A percentile compares a stretch with the other conserved stretches of the same genome.
Evolutionary conservation across 208 protist genomes (phyloP).

Genomic region (Polymyxa betae): DNA sequence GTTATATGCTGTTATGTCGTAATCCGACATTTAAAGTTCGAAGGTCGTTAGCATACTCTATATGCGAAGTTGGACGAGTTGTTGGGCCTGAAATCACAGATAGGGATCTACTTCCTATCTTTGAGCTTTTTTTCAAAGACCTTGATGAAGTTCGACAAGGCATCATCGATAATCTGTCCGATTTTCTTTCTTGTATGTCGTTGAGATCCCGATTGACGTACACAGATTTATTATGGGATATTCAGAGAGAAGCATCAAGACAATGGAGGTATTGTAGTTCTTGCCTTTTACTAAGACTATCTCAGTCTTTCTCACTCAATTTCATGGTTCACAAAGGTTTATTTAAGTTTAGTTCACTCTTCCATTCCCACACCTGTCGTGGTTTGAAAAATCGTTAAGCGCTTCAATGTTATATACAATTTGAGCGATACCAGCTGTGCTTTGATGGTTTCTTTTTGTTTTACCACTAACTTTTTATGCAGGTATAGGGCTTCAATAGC

Average conservation of each 20-base stretch:
- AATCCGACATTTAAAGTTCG: slow-evolving; percentile 23
- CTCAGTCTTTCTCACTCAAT: not conserved
- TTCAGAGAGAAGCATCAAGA: not conserved
- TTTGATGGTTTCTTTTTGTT: too few relatives aligned
- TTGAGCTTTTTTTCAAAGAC: slow-evolving; percentile 19
- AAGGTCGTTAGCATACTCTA: slow-evolving; percentile 4
- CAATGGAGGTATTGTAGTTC: not conserved
- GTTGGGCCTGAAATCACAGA: slow-evolving; percentile 16
- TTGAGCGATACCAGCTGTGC: too few relatives aligned
- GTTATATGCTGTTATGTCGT: not conserved
- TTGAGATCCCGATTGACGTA: not conserved
- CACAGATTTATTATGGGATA: slow-evolving; percentile 1
- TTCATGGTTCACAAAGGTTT: not conserved
- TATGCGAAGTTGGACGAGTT: not conserved
- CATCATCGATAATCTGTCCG: not conserved
- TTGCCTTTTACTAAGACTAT: not conserved
- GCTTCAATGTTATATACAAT: too few relatives aligned
- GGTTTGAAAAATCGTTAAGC: not conserved
- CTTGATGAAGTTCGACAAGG: not conserved
- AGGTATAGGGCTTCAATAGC: not conserved
- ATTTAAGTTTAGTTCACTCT: not conserved
- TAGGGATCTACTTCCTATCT: not conserved
- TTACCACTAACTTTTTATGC: too few relatives aligned
- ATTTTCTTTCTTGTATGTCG: not conserved
- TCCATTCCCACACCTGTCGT: not conserved